phyloP scores from a whole-genome alignment of 257 asterid genomes.

The Marsdenia floribunda region DNA sequence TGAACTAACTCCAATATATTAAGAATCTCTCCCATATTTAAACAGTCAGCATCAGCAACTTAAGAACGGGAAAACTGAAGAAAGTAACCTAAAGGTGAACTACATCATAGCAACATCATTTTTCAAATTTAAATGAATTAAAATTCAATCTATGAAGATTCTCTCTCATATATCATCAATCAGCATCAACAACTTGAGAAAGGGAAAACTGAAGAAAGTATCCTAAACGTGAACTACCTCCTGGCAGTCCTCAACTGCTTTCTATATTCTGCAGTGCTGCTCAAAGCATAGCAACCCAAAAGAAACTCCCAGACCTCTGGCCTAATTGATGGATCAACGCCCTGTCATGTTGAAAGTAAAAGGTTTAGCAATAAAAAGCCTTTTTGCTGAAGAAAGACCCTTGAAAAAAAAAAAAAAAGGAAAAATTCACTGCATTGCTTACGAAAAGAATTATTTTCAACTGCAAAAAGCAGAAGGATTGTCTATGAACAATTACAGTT shows the following conservation, averaged over 20 bases:
- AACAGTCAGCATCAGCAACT: background rate
- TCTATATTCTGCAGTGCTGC: slow-evolving; percentile 82
- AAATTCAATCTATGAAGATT: background rate
- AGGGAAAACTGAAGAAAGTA: background rate
- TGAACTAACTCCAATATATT: background rate
- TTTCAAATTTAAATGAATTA: background rate
- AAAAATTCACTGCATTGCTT: background rate
- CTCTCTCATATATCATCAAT: background rate
- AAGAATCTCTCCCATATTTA: background rate
- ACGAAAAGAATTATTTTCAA: background rate
- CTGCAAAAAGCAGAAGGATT: background rate
- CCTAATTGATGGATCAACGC: slow-evolving; percentile 93
- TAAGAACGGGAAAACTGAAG: background rate
- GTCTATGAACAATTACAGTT: background rate
- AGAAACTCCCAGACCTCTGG: slow-evolving; percentile 99
- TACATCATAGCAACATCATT: slow-evolving; percentile 23
- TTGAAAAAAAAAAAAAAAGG: background rate
- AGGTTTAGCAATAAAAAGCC: slow-evolving; percentile 9
- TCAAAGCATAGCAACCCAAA: slow-evolving; percentile 83
- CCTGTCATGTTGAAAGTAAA: slow-evolving; percentile 46
- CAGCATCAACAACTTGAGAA: background rate
- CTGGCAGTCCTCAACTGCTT: slow-evolving; percentile 76
- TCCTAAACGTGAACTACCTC: slow-evolving; percentile 46
- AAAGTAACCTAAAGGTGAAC: slow-evolving; percentile 4
- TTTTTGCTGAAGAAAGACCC: background rate